phyloP scores from a whole-genome alignment of 1,139 yeast genomes.

The Candida sanyaensis region DNA sequence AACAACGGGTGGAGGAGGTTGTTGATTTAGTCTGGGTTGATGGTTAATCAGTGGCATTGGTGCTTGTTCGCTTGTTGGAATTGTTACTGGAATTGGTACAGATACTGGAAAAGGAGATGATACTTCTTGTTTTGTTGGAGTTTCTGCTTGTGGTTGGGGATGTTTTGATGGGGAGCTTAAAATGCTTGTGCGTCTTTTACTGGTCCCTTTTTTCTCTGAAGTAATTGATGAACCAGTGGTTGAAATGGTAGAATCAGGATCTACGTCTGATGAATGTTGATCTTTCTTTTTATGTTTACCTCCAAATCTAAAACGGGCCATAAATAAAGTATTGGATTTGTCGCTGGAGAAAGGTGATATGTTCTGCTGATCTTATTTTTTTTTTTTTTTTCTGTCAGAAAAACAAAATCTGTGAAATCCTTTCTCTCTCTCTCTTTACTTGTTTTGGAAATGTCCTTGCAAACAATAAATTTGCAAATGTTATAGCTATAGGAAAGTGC shows the following conservation, averaged over 20 bases:
- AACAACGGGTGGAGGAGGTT: conserved; percentile 16
- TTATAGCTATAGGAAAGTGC: neutral
- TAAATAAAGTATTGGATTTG: conserved; percentile 4
- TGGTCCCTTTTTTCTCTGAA: conserved; percentile 3
- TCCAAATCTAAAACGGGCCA: conserved; percentile 15
- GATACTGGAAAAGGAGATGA: neutral
- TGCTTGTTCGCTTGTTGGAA: neutral
- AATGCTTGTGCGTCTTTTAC: neutral
- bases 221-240: conserved; percentile 6
- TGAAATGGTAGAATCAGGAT: conserved; percentile 6
- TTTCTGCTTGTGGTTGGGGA: neutral
- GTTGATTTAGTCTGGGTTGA: conserved; percentile 4
- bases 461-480: neutral
- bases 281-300: conserved; percentile 10
- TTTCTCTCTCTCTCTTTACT: neutral
- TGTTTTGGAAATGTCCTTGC: neutral
- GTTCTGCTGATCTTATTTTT: neutral
- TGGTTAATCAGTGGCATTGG: conserved; percentile 10
- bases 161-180: conserved; percentile 1
- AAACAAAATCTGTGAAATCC: neutral
- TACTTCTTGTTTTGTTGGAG: neutral
- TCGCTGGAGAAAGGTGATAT: neutral
- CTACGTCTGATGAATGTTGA: conserved; percentile 3
- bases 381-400: conserved; percentile 1
- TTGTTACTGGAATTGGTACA: neutral